Conservation (phyloP, 352 stramenopile genomes). For the Globisporangium radiosum region DNA sequence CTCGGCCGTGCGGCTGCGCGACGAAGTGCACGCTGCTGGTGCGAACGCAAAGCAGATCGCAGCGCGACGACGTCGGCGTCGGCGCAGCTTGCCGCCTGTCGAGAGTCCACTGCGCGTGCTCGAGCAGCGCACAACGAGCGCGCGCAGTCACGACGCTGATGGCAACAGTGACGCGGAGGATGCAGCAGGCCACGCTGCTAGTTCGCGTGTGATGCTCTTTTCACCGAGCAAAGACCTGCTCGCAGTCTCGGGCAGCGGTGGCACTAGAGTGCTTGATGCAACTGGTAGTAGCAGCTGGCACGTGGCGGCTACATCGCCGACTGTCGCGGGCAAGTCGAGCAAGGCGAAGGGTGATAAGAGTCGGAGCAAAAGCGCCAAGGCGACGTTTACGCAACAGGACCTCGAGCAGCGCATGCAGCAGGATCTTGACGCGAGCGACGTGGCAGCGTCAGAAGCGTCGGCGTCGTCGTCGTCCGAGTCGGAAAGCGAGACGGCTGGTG, state of each 20-base stretch:
- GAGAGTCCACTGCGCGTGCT: slow-evolving; percentile 34
- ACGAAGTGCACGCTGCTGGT: slow-evolving; percentile 17
- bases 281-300: slow-evolving; percentile 25
- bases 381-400: slow-evolving; percentile 40
- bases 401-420: slow-evolving; percentile 61
- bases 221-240: slow-evolving; percentile 36
- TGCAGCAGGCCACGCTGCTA: background rate
- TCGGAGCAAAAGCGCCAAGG: slow-evolving; percentile 4
- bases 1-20: slow-evolving; percentile 20
- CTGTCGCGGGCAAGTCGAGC: slow-evolving; percentile 19
- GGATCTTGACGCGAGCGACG: slow-evolving; percentile 25
- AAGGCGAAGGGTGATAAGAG: slow-evolving; percentile 9
- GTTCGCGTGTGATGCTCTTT: slow-evolving; percentile 28
- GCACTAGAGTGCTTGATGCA: background rate
- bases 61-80: slow-evolving; percentile 18
- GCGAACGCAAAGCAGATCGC: slow-evolving; percentile 18
- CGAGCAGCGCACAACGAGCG: slow-evolving; percentile 25
- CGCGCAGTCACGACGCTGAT: background rate
- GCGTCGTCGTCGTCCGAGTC: slow-evolving; percentile 10
- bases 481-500: slow-evolving; percentile 2
- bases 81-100: slow-evolving; percentile 39
- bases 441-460: slow-evolving; percentile 1
- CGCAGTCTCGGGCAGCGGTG: slow-evolving; percentile 13
- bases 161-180: slow-evolving; percentile 21
- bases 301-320: slow-evolving; percentile 52